Conservation (phyloP, 768 basidiomycete species). For the Leccinum imitatum region DNA sequence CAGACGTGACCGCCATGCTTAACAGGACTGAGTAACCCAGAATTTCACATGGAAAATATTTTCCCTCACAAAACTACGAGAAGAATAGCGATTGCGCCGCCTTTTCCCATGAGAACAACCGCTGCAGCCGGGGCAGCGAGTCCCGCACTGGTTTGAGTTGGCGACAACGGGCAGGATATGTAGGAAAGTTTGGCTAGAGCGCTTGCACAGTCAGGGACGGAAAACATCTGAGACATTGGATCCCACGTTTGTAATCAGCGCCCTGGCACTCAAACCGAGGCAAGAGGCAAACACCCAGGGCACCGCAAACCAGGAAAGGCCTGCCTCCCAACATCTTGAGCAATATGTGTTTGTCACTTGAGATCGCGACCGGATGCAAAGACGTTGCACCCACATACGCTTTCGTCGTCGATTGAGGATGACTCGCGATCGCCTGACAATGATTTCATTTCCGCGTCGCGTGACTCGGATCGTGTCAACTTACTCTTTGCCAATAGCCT, state of each 20-base stretch:
- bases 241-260: constrained; percentile 33
- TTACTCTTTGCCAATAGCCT: constrained; percentile 55
- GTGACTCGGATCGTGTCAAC: not conserved
- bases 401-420: constrained; percentile 49
- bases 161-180: constrained; percentile 44
- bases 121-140: constrained; percentile 48
- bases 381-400: constrained; percentile 40
- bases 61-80: constrained; percentile 41
- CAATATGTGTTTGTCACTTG: not conserved
- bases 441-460: not conserved
- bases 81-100: constrained; percentile 43
- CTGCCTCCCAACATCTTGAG: constrained; percentile 48
- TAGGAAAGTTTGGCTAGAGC: constrained; percentile 49
- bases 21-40: not conserved
- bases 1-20: constrained; percentile 48
- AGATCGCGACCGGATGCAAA: too few relatives aligned
- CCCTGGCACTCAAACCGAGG: constrained; percentile 44
- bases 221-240: not conserved
- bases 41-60: not conserved
- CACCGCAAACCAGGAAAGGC: constrained; percentile 57
- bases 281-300: constrained; percentile 51
- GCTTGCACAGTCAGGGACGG: not conserved
- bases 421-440: constrained; percentile 48
- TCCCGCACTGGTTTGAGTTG: constrained; percentile 41
- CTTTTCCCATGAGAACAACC: constrained; percentile 44